A percentile compares a stretch with the other conserved stretches of the same genome.
phyloP scores from a whole-genome alignment of 257 asterid species.

The Rhazya stricta region DNA sequence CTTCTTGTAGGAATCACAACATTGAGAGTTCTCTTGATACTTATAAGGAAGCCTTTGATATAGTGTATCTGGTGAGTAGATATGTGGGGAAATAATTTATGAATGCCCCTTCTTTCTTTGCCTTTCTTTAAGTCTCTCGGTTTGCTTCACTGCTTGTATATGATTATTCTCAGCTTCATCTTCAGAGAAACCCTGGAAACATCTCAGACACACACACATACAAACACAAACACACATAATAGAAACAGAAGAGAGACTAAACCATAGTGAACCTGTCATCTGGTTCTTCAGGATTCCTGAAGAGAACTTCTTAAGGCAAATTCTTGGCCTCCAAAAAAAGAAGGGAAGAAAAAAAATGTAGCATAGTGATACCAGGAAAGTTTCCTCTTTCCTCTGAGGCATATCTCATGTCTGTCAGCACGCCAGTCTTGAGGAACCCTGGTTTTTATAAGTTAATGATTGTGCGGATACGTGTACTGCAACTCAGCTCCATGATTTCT shows the following conservation, averaged over 20 bases:
- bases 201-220: neutral
- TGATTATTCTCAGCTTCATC: neutral
- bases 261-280: neutral
- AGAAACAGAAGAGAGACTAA: neutral
- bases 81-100: conserved; percentile 1
- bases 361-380: neutral
- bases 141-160: neutral
- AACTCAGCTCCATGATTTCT: neutral
- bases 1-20: conserved; percentile 67
- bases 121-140: neutral
- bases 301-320: neutral
- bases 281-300: neutral
- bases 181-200: neutral
- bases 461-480: neutral
- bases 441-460: neutral
- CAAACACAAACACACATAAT: too few species aligned
- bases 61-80: conserved; percentile 65
- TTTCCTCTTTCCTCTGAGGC: neutral
- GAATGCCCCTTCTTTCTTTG: neutral
- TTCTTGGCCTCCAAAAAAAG: too few species aligned
- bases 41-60: conserved; percentile 66
- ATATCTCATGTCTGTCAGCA: neutral
- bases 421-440: neutral
- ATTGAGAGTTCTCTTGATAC: conserved; percentile 63
- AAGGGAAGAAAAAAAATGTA: too few species aligned